Base-by-base conservation (phyloP, 768 basidiomycete genomes). In the Amanita phalloides region DNA sequence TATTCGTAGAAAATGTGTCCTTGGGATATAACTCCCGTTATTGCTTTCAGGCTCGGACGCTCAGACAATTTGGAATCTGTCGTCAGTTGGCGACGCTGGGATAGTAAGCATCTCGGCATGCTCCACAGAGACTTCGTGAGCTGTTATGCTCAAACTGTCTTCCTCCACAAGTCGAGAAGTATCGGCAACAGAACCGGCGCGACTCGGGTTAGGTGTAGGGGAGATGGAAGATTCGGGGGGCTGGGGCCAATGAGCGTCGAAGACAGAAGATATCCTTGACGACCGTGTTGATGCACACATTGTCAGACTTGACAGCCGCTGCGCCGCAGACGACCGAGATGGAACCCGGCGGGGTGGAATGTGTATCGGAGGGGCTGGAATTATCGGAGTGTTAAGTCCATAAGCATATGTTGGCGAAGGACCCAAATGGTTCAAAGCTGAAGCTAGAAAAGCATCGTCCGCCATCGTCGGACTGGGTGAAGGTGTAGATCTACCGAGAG, bases 401-500 rank as follows among this genome's bases (percentile, higher is more conserved):
- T 75, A 66, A 0, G 69, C 58, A 51, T 69, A 67, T 4, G 74
- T 73, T 20, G 38, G 14, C 0, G 74, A 71, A 10, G 71, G 75
- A 8, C 67, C 66, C n/a, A 77, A 61, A 48, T 77, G 75, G 23
- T 67, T 65, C 33, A 73, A 49, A 1, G 75, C 76, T 6, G 73
- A 73, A 6, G 59, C 62, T 58, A 70, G 66, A 59, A 76, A 75
- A 0, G 63, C 64, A 49, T 76, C 73, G 9, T 72, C 71, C 0
- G 58, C 53, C 47, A 56, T 38, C 25, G 56, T 51, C 3, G 43
- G 49, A 17, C 41, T 43, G 17, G 41, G 49, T 21, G 49, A 30
- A 41, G 36, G 51, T 14, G 43, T 43, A 20, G 32, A 30, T 33
- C 49, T 30, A 47, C 41, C 14, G 30, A 48, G 45, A 21, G 35